Conservation (phyloP, 805 yeast genomes). For the Isabelozyma rhagii region DNA sequence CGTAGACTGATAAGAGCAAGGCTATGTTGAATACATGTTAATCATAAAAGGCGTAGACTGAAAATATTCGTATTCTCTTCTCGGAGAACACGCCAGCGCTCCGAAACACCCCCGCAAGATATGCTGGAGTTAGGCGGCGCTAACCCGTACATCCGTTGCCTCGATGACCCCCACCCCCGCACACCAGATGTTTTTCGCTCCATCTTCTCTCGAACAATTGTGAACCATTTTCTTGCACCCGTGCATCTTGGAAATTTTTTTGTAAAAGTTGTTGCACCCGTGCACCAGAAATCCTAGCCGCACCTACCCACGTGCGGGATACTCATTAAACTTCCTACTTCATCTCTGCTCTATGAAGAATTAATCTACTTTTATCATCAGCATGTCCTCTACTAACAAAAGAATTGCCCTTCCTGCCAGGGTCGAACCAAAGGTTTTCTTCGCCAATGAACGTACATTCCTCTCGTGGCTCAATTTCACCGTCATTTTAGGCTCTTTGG, state of each 20-base stretch:
- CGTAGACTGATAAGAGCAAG: not conserved
- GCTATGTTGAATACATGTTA: not conserved
- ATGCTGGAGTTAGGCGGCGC: not conserved
- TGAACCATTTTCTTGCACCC: too few relatives aligned
- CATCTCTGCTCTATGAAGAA: not conserved
- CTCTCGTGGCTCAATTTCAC: slow-evolving; percentile 98
- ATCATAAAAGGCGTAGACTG: not conserved
- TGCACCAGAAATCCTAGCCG: too few relatives aligned
- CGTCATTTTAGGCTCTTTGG: slow-evolving; percentile 94
- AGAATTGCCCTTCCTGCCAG: slow-evolving; percentile 97
- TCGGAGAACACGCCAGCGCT: not conserved
- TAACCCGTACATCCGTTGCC: too few relatives aligned
- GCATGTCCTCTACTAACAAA: slow-evolving; percentile 47
- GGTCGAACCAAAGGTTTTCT: slow-evolving; percentile 98
- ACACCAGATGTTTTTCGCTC: too few relatives aligned
- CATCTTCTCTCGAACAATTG: too few relatives aligned
- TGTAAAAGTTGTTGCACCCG: too few relatives aligned
- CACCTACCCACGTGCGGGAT: not conserved
- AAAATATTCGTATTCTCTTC: not conserved
- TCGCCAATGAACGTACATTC: slow-evolving; percentile 98
- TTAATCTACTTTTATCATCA: not conserved
- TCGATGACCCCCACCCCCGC: too few relatives aligned
- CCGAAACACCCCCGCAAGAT: not conserved
- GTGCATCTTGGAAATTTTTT: too few relatives aligned
- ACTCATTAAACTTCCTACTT: not conserved